Evolutionary conservation across 305 asterid genomes (phyloP).

Genomic region (Caryopteris hybrid): DNA sequence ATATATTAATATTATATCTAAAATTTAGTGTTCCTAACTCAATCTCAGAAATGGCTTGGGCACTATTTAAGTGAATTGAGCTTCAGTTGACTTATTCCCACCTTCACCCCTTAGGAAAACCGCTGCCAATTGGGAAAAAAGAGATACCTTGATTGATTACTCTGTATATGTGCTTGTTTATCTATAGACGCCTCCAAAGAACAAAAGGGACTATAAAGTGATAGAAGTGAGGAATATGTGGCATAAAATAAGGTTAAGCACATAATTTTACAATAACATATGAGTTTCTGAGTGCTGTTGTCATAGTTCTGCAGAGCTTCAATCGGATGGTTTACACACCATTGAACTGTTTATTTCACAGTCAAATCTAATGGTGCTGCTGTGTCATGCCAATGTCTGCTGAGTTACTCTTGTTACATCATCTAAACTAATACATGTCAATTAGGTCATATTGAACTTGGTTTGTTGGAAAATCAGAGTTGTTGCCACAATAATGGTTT

Average conservation of each 20-base stretch:
- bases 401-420: not conserved
- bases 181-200: not conserved
- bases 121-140: not conserved
- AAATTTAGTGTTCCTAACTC: not conserved
- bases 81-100: conserved; percentile 3
- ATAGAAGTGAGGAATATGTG: not conserved
- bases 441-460: not conserved
- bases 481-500: not conserved
- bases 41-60: not conserved
- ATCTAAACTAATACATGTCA: not conserved
- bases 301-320: not conserved
- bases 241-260: not conserved
- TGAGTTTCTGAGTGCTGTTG: not conserved
- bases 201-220: not conserved
- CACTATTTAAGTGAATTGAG: not conserved
- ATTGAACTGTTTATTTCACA: not conserved
- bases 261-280: not conserved
- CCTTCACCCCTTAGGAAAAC: not conserved
- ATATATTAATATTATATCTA: not conserved
- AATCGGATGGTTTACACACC: not conserved
- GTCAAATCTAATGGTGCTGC: not conserved
- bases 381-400: conserved; percentile 2
- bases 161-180: not conserved
- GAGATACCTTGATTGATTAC: not conserved
- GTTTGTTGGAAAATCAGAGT: not conserved